Evolutionary conservation across 352 stramenopile species (phyloP), one percentile per base, ranked within the genome.

Genomic region (Pythium periplocum): DNA sequence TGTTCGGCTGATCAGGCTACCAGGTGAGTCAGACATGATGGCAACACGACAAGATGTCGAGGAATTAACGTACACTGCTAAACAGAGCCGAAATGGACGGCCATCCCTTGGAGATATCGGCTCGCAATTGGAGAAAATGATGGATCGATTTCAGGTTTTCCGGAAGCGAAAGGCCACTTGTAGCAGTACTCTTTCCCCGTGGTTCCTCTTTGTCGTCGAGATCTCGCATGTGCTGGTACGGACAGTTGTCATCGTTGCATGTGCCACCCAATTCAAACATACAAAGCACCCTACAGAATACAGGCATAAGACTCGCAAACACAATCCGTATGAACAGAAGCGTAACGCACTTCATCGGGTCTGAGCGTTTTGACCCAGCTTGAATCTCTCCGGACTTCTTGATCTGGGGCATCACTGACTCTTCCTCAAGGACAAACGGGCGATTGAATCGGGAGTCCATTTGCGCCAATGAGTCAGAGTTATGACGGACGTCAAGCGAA

Each of bases 161-260:
- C 17, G 17, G 17, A 26, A 26, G 17, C 17, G 17, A 26, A 26
- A 26, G 17, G 17, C 17, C 17, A 26, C 17, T 0, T 26, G 17
- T 26, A 26, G 17, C 17, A 26, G 17, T 26, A 26, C 17, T 26
- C 17, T 26, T 26, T 26, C 17, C 17, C 17, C 17, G 17, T 26
- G 17, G 17, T 26, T 26, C 17, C 17, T 26, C 17, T 26, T 26
- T 26, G 17, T 26, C 17, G 17, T 72, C 53, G 57, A 83, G 83
- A 46, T 92, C 82, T 48, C 73, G 72, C 36, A 74, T 61, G 41
- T 92, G 82, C 55, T 85, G 77, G 31, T 80, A 83, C 1, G 62
- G 61, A 44, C 82, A 92, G 42, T 79, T 86, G 2, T 71, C 61
- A 41, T 92, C 82, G 35, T 90, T 90, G 63, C 82, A 92, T 34